Conservation (phyloP, 345 rosid species). For the Rhizophora apiculata region DNA sequence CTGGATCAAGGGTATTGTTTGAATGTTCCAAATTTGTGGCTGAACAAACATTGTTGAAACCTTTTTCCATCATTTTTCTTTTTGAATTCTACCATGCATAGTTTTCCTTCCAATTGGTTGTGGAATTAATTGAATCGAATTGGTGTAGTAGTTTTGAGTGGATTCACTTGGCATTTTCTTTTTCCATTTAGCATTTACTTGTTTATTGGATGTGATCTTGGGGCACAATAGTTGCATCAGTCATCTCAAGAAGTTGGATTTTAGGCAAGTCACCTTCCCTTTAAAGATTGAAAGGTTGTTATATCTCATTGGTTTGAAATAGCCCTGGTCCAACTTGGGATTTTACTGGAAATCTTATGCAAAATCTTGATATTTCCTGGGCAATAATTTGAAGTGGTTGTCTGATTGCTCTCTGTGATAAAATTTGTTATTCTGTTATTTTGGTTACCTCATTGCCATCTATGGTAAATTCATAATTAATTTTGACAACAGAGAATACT, state of each 20-base stretch:
- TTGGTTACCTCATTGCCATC: not conserved
- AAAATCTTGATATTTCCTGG: no score
- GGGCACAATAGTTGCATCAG: no score
- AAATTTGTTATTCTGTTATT: not conserved
- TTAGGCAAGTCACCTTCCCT: no score
- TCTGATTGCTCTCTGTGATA: not conserved
- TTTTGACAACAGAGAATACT: slow-evolving; percentile 40
- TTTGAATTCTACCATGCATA: not conserved
- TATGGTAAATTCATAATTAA: not conserved
- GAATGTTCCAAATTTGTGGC: not conserved
- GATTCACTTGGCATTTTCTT: not conserved
- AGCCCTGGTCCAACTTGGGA: no score
- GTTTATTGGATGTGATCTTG: not conserved
- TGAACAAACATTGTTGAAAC: not conserved
- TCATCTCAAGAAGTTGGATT: no score
- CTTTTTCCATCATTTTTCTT: not conserved
- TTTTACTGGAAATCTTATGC: no score
- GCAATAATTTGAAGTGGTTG: not conserved
- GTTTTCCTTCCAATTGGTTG: not conserved
- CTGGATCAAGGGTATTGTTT: slow-evolving; percentile 49
- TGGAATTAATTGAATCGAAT: not conserved
- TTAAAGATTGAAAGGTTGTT: no score
- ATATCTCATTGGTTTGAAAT: no score
- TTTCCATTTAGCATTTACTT: not conserved
- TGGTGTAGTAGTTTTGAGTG: not conserved